A percentile compares a stretch with the other conserved stretches of the same genome.
Conservation (phyloP, 208 protist genomes). For the Herpetomonas muscarum region DNA sequence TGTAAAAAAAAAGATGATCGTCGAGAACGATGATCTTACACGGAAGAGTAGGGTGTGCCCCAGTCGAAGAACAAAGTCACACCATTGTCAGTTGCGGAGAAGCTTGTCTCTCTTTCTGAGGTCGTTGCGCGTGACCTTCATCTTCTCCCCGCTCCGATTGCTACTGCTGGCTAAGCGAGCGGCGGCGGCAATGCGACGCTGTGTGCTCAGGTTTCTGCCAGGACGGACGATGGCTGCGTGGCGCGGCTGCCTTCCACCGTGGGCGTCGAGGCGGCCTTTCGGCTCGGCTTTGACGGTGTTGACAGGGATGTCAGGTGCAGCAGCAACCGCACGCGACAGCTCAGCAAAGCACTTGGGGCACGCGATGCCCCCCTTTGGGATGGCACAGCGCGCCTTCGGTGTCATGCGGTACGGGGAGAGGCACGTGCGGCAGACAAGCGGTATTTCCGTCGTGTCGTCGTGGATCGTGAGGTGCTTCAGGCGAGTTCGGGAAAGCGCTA, state of each 20-base stretch:
- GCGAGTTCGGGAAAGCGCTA: slow-evolving; percentile 32
- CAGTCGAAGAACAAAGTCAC: too few species aligned
- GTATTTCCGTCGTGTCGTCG: slow-evolving; percentile 39
- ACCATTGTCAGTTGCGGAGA: too few species aligned
- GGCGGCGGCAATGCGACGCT: too few species aligned
- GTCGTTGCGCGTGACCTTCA: slow-evolving; percentile 29
- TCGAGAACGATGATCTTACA: too few species aligned
- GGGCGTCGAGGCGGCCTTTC: background rate
- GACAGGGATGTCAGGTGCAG: slow-evolving; percentile 11
- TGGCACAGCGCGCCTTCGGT: slow-evolving; percentile 47
- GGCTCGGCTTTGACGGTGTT: background rate
- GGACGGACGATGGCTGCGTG: background rate
- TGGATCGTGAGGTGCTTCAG: slow-evolving; percentile 53
- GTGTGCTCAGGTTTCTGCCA: too few species aligned
- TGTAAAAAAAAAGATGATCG: too few species aligned
- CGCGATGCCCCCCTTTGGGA: slow-evolving; percentile 36
- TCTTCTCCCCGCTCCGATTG: slow-evolving; percentile 21
- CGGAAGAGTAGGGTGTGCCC: too few species aligned
- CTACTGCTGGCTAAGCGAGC: too few species aligned
- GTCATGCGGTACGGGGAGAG: slow-evolving; percentile 67
- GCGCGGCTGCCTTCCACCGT: background rate
- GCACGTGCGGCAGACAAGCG: slow-evolving; percentile 76
- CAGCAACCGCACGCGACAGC: slow-evolving; percentile 13
- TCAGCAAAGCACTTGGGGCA: slow-evolving; percentile 70
- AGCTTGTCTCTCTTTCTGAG: slow-evolving; percentile 28